Conservation (phyloP, 2,329 filamentous ascomycete species). For the Pseudomassariella vexata region DNA sequence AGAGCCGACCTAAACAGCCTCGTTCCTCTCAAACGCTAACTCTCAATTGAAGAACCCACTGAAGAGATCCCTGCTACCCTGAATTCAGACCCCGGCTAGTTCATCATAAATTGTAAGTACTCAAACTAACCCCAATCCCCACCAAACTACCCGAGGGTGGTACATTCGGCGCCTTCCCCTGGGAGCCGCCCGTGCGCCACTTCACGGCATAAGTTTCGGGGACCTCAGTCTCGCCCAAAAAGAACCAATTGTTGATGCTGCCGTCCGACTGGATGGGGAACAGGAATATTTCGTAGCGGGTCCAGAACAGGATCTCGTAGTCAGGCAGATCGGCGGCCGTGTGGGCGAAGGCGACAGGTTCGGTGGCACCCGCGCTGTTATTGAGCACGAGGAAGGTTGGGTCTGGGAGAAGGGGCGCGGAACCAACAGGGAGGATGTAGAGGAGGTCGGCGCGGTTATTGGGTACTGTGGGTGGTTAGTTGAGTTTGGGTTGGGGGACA, state of each 20-base stretch:
- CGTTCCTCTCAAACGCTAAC: too few species aligned
- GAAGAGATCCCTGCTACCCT: too few species aligned
- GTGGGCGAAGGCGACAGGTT: slow-evolving; percentile 9
- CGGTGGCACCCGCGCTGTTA: slow-evolving; percentile 6
- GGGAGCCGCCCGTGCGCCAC: slow-evolving; percentile 2
- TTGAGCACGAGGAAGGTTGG: slow-evolving; percentile 14
- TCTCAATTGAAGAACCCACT: too few species aligned
- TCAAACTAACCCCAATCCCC: too few species aligned
- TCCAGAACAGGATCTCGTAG: slow-evolving; percentile 10
- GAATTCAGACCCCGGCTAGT: too few species aligned
- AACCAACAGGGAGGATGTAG: slow-evolving; percentile 7
- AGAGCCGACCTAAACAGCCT: too few species aligned
- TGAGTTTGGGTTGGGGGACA: not conserved
- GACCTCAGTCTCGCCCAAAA: slow-evolving; percentile 1
- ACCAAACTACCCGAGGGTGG: slow-evolving; percentile 1
- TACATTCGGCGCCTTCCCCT: not conserved
- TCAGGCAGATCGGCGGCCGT: slow-evolving; percentile 9
- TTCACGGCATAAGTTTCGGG: slow-evolving; percentile 6
- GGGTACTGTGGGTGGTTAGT: slow-evolving; percentile 5
- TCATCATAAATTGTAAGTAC: too few species aligned
- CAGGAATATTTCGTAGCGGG: slow-evolving; percentile 5
- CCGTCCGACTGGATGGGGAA: slow-evolving; percentile 5
- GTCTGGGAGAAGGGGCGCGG: slow-evolving; percentile 3
- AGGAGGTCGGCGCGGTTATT: slow-evolving; percentile 9
- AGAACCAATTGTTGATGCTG: slow-evolving; percentile 5